Conservation (phyloP, 352 stramenopile species). For the Globisporangium heterothallicum region DNA sequence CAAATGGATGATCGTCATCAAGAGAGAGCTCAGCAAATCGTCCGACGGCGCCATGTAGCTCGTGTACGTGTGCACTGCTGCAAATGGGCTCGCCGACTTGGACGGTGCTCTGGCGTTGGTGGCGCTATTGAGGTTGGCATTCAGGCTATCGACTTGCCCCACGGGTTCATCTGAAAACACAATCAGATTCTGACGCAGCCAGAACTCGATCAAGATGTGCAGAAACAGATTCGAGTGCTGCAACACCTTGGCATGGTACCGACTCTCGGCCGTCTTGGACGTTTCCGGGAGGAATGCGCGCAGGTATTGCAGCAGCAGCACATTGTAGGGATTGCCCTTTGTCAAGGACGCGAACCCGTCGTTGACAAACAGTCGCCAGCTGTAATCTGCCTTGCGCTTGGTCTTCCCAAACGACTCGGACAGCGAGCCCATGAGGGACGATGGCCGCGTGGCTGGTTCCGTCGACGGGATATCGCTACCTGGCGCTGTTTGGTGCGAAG, state of each 20-base stretch:
- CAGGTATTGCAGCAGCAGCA: slow-evolving; percentile 79
- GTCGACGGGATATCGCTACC: slow-evolving; percentile 4
- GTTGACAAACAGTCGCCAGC: slow-evolving; percentile 66
- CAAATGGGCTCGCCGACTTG: slow-evolving; percentile 58
- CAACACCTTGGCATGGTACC: slow-evolving; percentile 71
- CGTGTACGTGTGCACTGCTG: slow-evolving; percentile 71
- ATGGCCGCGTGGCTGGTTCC: too few species aligned
- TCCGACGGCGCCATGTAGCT: slow-evolving; percentile 83
- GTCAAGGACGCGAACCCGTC: slow-evolving; percentile 64
- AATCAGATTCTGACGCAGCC: slow-evolving; percentile 86
- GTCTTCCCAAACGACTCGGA: slow-evolving; percentile 44
- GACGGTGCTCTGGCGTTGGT: slow-evolving; percentile 11
- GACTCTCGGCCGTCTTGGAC: slow-evolving; percentile 51
- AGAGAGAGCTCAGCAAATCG: slow-evolving; percentile 71
- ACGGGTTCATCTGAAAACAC: slow-evolving; percentile 64
- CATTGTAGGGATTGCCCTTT: slow-evolving; percentile 78
- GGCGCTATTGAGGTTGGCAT: slow-evolving; percentile 4
- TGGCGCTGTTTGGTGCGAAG: slow-evolving; percentile 53
- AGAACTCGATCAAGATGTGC: slow-evolving; percentile 84
- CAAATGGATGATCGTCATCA: slow-evolving; percentile 80
- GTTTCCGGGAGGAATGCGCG: slow-evolving; percentile 71
- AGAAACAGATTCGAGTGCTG: slow-evolving; percentile 81
- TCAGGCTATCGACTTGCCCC: slow-evolving; percentile 11
- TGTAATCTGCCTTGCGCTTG: slow-evolving; percentile 48
- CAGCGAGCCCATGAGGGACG: slow-evolving; percentile 42